These are phyloP conservation scores for Nicotiana knightiana DNA, from an alignment of 257 asterid species.

Conservation along the genomic window DNA sequence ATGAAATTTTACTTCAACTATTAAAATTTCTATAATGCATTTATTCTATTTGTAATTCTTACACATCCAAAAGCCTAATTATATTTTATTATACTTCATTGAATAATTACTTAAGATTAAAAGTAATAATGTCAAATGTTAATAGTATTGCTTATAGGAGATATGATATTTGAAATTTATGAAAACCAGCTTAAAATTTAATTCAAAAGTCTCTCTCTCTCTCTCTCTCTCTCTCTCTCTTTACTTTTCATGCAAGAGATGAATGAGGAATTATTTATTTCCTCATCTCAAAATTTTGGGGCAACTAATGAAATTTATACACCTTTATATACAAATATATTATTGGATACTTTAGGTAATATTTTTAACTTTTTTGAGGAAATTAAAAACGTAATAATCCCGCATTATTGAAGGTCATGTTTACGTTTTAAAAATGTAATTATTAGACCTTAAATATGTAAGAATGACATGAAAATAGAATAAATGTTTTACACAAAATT, in stretches of 20 bases:
- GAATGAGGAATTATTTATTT: not conserved
- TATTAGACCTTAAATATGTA: not conserved
- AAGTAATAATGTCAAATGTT: too few species aligned
- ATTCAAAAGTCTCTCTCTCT: not conserved
- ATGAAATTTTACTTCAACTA: too few species aligned
- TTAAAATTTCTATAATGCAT: too few species aligned
- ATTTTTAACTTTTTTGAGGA: not conserved
- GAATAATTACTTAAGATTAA: too few species aligned
- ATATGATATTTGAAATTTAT: too few species aligned
- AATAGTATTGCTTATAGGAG: too few species aligned
- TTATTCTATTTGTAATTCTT: too few species aligned
- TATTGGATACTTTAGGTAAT: not conserved
- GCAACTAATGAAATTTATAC: not conserved
- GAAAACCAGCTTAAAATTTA: not conserved
- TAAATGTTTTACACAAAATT: not conserved
- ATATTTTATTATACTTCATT: too few species aligned
- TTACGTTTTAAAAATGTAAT: not conserved
- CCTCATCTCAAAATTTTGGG: not conserved
- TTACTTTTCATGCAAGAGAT: not conserved
- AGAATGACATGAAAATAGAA: not conserved
- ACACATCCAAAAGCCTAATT: too few species aligned
- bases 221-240: too few species aligned
- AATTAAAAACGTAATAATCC: not conserved
- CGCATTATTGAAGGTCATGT: not conserved
- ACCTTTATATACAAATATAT: not conserved